Conservation (phyloP, 73 alveolate species). For the Paraurostyla sp. region DNA sequence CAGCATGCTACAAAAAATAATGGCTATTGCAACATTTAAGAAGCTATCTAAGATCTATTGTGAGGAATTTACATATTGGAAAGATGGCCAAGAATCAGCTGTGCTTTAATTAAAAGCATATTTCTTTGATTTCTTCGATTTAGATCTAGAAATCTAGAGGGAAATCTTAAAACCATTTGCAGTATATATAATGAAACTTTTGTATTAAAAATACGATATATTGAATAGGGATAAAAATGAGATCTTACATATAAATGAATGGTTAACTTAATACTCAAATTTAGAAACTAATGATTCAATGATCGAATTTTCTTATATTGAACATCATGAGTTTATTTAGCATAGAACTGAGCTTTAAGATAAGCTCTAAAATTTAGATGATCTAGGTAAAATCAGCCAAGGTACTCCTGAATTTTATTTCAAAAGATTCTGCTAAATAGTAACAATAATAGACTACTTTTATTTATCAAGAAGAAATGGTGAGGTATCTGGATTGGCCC, state of each 20-base stretch:
- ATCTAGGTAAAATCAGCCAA: too few relatives aligned
- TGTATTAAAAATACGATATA: slow-evolving; percentile 20
- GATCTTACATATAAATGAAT: background rate
- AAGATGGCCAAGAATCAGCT: background rate
- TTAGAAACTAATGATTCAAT: background rate
- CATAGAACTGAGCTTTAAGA: too few relatives aligned
- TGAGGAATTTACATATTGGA: background rate
- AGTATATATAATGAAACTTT: slow-evolving; percentile 4
- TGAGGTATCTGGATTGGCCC: slow-evolving; percentile 22
- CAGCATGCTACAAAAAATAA: background rate
- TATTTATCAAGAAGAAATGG: background rate
- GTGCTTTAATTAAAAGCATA: background rate
- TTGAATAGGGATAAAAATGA: background rate
- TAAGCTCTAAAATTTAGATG: too few relatives aligned
- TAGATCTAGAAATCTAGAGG: background rate
- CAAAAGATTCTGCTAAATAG: background rate
- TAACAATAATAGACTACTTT: background rate
- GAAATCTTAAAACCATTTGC: background rate
- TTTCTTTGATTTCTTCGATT: background rate
- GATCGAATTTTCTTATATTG: background rate
- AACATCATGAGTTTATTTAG: background rate
- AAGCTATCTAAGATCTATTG: background rate
- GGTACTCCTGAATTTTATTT: too few relatives aligned
- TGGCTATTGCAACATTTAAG: slow-evolving; percentile 23
- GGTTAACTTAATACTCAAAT: background rate